These are phyloP conservation scores for Lactarius sp. DNA, from an alignment of 768 basidiomycete species.

Conservation along the genomic window DNA sequence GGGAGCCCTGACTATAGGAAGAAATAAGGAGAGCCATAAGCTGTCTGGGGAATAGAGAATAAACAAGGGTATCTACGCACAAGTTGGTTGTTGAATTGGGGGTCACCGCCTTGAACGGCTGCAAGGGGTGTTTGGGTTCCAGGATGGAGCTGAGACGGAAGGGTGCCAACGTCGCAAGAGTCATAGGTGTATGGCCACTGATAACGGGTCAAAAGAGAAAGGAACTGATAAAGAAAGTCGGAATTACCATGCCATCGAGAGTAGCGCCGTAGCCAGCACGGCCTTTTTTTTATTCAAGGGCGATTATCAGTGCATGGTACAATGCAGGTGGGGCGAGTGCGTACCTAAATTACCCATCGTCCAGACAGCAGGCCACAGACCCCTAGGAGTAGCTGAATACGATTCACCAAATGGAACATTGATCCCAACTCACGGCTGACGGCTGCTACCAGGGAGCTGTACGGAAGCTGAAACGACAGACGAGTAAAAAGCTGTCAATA, in stretches of 20 bases:
- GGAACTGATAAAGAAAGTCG: neutral
- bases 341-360: slow-evolving; percentile 66
- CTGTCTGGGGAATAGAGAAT: slow-evolving; percentile 34
- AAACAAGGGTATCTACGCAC: slow-evolving; percentile 54
- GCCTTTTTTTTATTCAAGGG: slow-evolving; percentile 36
- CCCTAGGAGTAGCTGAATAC: slow-evolving; percentile 30
- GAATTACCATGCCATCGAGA: slow-evolving; percentile 71
- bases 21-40: neutral
- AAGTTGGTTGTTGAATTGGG: slow-evolving; percentile 41
- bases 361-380: slow-evolving; percentile 52
- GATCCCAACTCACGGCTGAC: slow-evolving; percentile 3
- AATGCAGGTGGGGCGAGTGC: slow-evolving; percentile 19
- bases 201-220: slow-evolving; percentile 13
- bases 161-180: slow-evolving; percentile 60
- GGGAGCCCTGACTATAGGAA: slow-evolving; percentile 54
- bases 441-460: slow-evolving; percentile 22
- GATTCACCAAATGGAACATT: slow-evolving; percentile 16
- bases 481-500: neutral
- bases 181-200: slow-evolving; percentile 85
- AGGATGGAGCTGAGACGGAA: slow-evolving; percentile 67
- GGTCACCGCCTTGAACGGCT: slow-evolving; percentile 56
- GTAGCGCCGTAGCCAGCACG: slow-evolving; percentile 86
- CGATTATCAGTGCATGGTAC: neutral
- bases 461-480: slow-evolving; percentile 13
- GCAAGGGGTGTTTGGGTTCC: slow-evolving; percentile 62